A percentile compares a stretch with the other conserved stretches of the same genome.
These are phyloP conservation scores for Colletotrichum trifolii DNA, from an alignment of 2,329 filamentous ascomycete genomes.

Conservation along the genomic window DNA sequence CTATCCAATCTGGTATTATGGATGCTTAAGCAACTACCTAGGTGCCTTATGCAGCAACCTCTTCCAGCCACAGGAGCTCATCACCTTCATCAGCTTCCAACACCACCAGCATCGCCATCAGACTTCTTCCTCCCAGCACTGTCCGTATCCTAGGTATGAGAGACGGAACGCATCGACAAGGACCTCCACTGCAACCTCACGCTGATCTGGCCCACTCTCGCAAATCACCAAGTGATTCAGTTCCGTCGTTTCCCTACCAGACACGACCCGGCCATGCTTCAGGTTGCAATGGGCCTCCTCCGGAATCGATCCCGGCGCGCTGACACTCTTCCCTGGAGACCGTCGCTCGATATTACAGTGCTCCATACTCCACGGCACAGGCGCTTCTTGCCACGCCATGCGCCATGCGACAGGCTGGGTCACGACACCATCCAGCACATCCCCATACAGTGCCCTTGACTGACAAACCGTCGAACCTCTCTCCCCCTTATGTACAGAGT, in stretches of 20 bases:
- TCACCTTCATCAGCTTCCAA: background rate
- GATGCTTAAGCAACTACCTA: too few relatives aligned
- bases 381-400: too few relatives aligned
- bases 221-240: constrained; percentile 30
- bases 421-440: too few relatives aligned
- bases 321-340: background rate
- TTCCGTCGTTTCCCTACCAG: background rate
- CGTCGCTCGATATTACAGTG: constrained; percentile 7
- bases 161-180: constrained; percentile 1
- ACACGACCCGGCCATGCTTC: constrained; percentile 10
- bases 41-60: too few relatives aligned
- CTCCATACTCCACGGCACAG: background rate
- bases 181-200: constrained; percentile 6
- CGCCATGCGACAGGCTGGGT: too few relatives aligned
- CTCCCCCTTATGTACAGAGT: background rate
- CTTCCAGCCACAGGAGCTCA: too few relatives aligned
- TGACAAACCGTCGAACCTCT: constrained; percentile 4
- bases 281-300: constrained; percentile 14
- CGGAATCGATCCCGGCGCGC: constrained; percentile 27
- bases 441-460: constrained; percentile 17
- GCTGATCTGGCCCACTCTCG: constrained; percentile 27
- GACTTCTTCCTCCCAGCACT: background rate
- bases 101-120: constrained; percentile 7
- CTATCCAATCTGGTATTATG: too few relatives aligned
- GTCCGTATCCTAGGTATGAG: too few relatives aligned